Evolutionary conservation across 768 basidiomycete species (phyloP).

Genomic region (Psilocybe sp.): DNA sequence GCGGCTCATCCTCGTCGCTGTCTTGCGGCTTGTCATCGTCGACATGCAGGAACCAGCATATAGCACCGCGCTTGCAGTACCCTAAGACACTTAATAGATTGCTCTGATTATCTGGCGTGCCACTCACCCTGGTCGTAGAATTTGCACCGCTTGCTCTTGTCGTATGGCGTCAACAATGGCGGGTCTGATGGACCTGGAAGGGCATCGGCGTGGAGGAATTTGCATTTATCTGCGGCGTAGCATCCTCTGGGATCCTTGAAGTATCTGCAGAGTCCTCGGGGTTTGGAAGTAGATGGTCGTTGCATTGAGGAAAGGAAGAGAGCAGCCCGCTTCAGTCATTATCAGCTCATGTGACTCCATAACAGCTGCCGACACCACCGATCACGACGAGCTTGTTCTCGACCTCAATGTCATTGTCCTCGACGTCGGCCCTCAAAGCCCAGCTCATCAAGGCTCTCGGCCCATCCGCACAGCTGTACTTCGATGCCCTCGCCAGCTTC

Average conservation of each 20-base stretch:
- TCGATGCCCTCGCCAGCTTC: slow-evolving; percentile 61
- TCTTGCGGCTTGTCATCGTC: slow-evolving; percentile 13
- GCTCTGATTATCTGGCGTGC: not conserved
- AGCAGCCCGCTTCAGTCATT: too few relatives aligned
- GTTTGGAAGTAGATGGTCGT: slow-evolving; percentile 66
- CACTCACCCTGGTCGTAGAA: slow-evolving; percentile 59
- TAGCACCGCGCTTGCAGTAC: slow-evolving; percentile 64
- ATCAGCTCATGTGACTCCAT: too few relatives aligned
- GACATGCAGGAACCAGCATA: slow-evolving; percentile 75
- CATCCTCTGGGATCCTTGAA: slow-evolving; percentile 66
- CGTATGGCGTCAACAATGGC: slow-evolving; percentile 57
- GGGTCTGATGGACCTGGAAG: slow-evolving; percentile 28
- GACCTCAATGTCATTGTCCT: slow-evolving; percentile 64
- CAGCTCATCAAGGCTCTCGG: slow-evolving; percentile 66
- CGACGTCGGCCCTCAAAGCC: slow-evolving; percentile 68
- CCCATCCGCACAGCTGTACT: slow-evolving; percentile 57
- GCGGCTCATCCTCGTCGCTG: slow-evolving; percentile 36
- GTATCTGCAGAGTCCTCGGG: slow-evolving; percentile 71
- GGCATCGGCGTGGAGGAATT: slow-evolving; percentile 65
- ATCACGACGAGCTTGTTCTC: not conserved
- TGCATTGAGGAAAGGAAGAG: not conserved
- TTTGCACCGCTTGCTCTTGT: slow-evolving; percentile 66
- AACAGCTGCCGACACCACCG: too few relatives aligned
- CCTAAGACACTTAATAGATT: slow-evolving; percentile 36
- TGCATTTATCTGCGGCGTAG: slow-evolving; percentile 66